Evolutionary conservation across 768 basidiomycete species (phyloP).

Genomic region (Lactifluus rugatus): DNA sequence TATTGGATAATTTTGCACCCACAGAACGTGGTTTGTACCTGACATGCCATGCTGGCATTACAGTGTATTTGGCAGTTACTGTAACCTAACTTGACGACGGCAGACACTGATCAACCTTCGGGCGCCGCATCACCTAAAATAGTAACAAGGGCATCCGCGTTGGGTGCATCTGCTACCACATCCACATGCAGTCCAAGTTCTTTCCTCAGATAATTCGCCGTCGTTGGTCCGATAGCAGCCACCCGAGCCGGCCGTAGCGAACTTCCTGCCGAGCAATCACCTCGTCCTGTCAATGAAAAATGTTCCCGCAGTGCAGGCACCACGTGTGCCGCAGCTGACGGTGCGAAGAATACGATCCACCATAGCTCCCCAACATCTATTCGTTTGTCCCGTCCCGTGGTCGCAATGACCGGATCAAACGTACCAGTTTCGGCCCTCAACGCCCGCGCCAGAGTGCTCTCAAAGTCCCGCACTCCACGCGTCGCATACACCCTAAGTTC

Average conservation of each 20-base stretch:
- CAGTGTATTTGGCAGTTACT: too few species aligned
- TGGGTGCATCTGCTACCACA: conserved; percentile 47
- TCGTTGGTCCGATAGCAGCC: conserved; percentile 65
- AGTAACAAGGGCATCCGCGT: conserved; percentile 38
- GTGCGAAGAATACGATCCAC: conserved; percentile 75
- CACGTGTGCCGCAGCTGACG: conserved; percentile 55
- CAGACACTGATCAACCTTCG: background rate
- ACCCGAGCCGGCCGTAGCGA: conserved; percentile 22
- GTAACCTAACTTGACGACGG: too few species aligned
- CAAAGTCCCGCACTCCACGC: conserved; percentile 42
- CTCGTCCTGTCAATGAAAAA: conserved; percentile 31
- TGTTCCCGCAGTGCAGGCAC: conserved; percentile 38
- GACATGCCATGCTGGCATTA: too few species aligned
- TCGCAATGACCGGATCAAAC: background rate
- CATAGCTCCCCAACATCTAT: conserved; percentile 24
- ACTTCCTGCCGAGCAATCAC: background rate
- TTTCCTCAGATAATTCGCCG: conserved; percentile 40
- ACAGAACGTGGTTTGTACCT: too few species aligned
- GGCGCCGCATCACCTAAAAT: background rate
- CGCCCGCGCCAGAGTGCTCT: conserved; percentile 29
- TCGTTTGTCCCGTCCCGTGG: background rate
- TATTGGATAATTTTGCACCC: too few species aligned
- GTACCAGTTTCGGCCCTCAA: conserved; percentile 1
- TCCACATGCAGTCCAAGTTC: conserved; percentile 41
- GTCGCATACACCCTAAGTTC: conserved; percentile 65